Conservation (phyloP, 2,329 filamentous ascomycete species). For the Lasiodiplodia hormozganensis region DNA sequence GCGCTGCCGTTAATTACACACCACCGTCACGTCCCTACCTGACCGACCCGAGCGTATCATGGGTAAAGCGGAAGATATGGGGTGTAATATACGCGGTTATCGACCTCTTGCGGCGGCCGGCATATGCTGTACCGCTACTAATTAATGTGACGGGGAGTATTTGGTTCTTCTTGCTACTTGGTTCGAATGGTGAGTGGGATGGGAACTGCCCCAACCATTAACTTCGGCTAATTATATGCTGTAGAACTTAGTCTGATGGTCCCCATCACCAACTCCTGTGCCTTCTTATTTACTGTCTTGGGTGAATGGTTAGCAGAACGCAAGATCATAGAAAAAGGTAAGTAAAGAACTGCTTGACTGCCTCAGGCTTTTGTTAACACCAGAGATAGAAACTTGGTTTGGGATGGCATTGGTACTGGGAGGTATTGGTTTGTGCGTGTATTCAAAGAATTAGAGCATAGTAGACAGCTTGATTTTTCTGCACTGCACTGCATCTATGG, state of each 20-base stretch:
- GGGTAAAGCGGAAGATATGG: constrained; percentile 68
- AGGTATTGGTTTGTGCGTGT: constrained; percentile 84
- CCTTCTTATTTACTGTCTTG: constrained; percentile 93
- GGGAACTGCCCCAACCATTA: not conserved
- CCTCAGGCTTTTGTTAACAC: not conserved
- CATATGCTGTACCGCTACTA: constrained; percentile 83
- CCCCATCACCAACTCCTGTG: constrained; percentile 91
- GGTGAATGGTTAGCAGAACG: constrained; percentile 95
- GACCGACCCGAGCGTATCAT: constrained; percentile 48
- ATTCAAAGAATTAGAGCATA: constrained; percentile 53
- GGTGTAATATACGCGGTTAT: constrained; percentile 75
- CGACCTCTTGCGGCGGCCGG: constrained; percentile 80
- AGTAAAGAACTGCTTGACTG: constrained; percentile 39
- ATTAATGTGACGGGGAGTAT: constrained; percentile 91
- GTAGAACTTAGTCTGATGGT: constrained; percentile 90
- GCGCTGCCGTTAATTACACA: constrained; percentile 78
- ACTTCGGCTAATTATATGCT: not conserved
- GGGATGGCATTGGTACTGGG: constrained; percentile 80
- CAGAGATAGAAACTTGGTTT: constrained; percentile 73
- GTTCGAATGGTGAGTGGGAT: constrained; percentile 76
- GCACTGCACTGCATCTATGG: not conserved
- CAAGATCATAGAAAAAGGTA: constrained; percentile 85
- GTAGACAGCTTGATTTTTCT: not conserved
- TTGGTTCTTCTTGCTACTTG: constrained; percentile 96
- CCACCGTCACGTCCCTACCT: constrained; percentile 52